Evolutionary conservation across 768 basidiomycete species (phyloP), one percentile per base, ranked within the genome.

Genomic region (Strobilomyces dryophilus): DNA sequence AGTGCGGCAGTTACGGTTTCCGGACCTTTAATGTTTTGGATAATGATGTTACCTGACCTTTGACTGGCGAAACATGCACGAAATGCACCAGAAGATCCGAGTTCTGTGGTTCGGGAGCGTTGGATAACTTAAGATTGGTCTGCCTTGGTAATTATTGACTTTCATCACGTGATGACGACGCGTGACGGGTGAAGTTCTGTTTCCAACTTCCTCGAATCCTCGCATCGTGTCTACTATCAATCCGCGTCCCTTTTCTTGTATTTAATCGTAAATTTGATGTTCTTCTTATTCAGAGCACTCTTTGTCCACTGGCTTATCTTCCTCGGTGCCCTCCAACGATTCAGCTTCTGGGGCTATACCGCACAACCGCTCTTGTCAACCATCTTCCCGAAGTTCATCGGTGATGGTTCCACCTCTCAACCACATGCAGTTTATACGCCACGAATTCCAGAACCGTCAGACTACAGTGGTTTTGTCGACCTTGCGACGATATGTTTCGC

Each of bases 131-230:
- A 24, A 2, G 4, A 24, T 24, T 24, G 24, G 24, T 24, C 24
- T 24, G 24, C 24, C 24, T 24, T 24, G 24, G 24, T 24, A 24
- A 4, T 24, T 24, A 3, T 3, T 29, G 29, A 6, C 61, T 63
- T 49, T 20, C 14, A 15, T 42, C 61, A 62, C 62, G 62, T 62
- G 61, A 62, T 18, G 11, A 40, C 36, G 49, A 61, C 46, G 31
- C 44, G 44, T 9, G 12, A 4, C 29, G 21, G 29, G 29, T 29
- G 40, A 12, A 34, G 17, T 43, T 26, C n/a, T 20, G 26, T 32
- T 43, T 43, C 8, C 40, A n/a, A 35, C 40, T 24, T 49, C 49
- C 15, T 36, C 34, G 34, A 4, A 24, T 24, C 4, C 24, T 29
- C 29, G 29, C 8, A 29, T 9, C 29, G 9, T 29, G 9, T 24